Evolutionary conservation across 352 stramenopile genomes (phyloP), one percentile per base, ranked within the genome.

Genomic region (Pythium aristosporum): DNA sequence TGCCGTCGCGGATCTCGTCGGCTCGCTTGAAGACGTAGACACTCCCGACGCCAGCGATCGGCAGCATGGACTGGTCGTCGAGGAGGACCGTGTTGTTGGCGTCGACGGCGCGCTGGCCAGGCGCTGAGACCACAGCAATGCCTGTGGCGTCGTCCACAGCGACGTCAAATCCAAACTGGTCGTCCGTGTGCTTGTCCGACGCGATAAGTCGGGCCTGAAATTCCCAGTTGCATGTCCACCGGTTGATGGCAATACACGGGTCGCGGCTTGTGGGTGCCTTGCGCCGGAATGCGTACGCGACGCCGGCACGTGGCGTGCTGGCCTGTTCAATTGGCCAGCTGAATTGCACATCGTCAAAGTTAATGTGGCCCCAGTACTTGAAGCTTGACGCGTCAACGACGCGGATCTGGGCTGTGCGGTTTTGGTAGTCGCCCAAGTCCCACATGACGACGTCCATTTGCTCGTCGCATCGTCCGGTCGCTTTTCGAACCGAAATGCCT

Each of bases 281-380:
- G 36, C 85, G 75, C 8, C 86, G 79, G 61, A 94, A 96, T 13
- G 80, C 74, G 63, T 96, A 97, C 1, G 84, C 88, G 20, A 81
- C 83, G 0, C 88, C 88, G 34, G 90, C 82, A n/a, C 73, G 78
- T 0, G 79, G 72, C 1, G 82, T 92, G 25, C 75, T 77, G 2
- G 79, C 56, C 65, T 96, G 86, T 7, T 68, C 63, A 11, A 87
- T 62, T n/a, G 90, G 68, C 96, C 96, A 99, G 57, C 79, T 90
- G 65, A 99, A 99, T 2, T 81, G 62, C 15, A 99, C 93, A 42
- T 98, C 77, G 72, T 99, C 96, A 43, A 99, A 96, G 69, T 98
- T 98, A 60, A 99, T 98, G 68, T 99, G 95, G 32, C 93, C 95
- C 94, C 96, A 99, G 36, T 85, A 76, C 0, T 72, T 61, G 49